Conservation (phyloP, 805 yeast genomes). For the Teunomyces cretensis region DNA sequence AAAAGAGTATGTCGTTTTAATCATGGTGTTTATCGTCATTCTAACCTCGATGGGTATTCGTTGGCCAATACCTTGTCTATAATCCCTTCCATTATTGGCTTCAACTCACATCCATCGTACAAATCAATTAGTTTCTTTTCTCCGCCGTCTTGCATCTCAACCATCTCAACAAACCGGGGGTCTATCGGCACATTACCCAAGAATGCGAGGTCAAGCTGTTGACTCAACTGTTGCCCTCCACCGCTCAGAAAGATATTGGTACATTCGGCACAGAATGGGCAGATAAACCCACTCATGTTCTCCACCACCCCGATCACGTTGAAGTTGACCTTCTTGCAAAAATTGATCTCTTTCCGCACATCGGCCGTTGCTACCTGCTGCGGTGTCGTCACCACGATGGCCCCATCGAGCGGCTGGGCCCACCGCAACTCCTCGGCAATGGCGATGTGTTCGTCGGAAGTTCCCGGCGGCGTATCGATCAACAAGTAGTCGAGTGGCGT, state of each 20-base stretch:
- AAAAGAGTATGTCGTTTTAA: not conserved
- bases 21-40: conserved; percentile 18
- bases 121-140: conserved; percentile 29
- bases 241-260: conserved; percentile 92
- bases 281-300: conserved; percentile 94
- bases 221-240: conserved; percentile 80
- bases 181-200: conserved; percentile 92
- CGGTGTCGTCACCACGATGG: conserved; percentile 94
- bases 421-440: conserved; percentile 85
- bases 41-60: conserved; percentile 20
- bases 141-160: conserved; percentile 59
- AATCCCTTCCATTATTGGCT: conserved; percentile 37
- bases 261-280: conserved; percentile 91
- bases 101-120: conserved; percentile 35
- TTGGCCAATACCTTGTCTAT: conserved; percentile 34
- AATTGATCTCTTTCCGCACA: conserved; percentile 90
- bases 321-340: conserved; percentile 83
- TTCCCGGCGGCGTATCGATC: conserved; percentile 98
- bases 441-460: conserved; percentile 96
- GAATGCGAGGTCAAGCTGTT: conserved; percentile 58
- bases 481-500: conserved; percentile 64
- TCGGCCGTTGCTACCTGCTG: conserved; percentile 92
- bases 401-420: conserved; percentile 77
- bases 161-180: conserved; percentile 82
- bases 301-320: conserved; percentile 84